Percentiles rank a stretch among this genome's conserved stretches.
Evolutionary conservation across 2,329 filamentous ascomycete species (phyloP).

Genomic region (Xylaria sp.): DNA sequence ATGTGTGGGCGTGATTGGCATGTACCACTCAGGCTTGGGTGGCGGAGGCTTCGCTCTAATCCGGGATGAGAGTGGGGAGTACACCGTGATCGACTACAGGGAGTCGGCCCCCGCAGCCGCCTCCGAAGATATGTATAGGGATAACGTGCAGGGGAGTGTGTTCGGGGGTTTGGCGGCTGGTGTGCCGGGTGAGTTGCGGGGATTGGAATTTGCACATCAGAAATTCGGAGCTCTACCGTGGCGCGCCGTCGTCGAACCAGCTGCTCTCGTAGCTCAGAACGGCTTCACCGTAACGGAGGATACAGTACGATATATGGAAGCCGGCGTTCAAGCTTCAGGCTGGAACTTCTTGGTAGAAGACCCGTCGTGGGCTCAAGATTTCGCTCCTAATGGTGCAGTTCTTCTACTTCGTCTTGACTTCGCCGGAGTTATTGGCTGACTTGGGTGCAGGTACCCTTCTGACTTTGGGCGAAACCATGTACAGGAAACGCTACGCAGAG

Average conservation of each 20-base stretch:
- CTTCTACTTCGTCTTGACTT: neutral
- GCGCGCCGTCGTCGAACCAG: conserved; percentile 77
- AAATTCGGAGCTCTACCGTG: conserved; percentile 76
- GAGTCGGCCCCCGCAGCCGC: conserved; percentile 87
- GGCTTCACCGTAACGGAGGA: conserved; percentile 82
- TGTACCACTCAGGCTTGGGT: conserved; percentile 85
- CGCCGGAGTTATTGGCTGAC: neutral
- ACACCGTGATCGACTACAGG: conserved; percentile 89
- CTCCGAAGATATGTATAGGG: conserved; percentile 84
- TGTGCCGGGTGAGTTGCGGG: conserved; percentile 79
- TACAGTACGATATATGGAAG: conserved; percentile 76
- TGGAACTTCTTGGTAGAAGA: conserved; percentile 77
- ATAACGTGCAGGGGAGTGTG: conserved; percentile 73
- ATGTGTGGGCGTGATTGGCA: conserved; percentile 78
- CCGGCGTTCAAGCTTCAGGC: conserved; percentile 50
- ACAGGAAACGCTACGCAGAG: conserved; percentile 78
- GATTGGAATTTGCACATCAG: conserved; percentile 80
- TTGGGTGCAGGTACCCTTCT: conserved; percentile 65
- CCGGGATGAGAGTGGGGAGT: conserved; percentile 73
- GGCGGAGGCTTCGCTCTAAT: conserved; percentile 92
- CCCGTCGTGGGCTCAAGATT: conserved; percentile 85
- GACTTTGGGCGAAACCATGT: conserved; percentile 79
- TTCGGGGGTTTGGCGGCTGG: conserved; percentile 77
- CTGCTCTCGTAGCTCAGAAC: conserved; percentile 76
- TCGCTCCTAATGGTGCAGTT: conserved; percentile 75